Base-by-base conservation (phyloP, 306 rosid genomes). In the Castanospermum australe region DNA sequence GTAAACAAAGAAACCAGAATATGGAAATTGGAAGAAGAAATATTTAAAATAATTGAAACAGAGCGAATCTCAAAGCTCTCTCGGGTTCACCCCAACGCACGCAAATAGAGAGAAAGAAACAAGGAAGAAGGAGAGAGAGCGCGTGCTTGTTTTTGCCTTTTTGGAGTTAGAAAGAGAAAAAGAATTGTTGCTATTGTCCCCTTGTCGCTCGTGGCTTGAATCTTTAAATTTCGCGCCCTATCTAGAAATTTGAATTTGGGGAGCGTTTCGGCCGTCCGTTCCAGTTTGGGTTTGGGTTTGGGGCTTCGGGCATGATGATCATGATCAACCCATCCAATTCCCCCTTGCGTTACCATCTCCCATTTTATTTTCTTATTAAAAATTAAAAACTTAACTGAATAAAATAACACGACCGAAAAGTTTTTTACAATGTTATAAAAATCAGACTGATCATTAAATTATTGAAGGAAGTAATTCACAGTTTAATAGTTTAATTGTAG, bases 171-270 rank as follows among this genome's bases (percentile, higher is more conserved):
- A 50, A 22, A 47, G 18, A 13, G 54, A 13, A 47, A n/a, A 3
- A 28, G 32, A 28, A 17, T 13, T 17, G 11, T 51, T 51, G 59
- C 22, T 21, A 6, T 22, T 45, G 3, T 18, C 2, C 21, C 25
- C 3, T 69, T 24, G 9, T 39, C 28, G 51, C 22, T 18, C 12
- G 38, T 33, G 38, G 5, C 38, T 33, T 28, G 32, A 28, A 28
- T 8, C 60, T 76, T 76, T 41, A 76, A 63, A 55, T 65, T 83
- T 83, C 80, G 80, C 83, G 80, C 80, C 59, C 39, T 18, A 6
- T 35, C 1, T 18, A 51, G 9, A 17, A 15, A 25, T 80, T 83
- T 83, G 66, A 82, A 82, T 75, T 78, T 38, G 17, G 76, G 82
- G 72, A 77, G 78, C 60, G 42, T 63, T 42, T 22, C 3, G 15